Evolutionary conservation across 2,329 filamentous ascomycete species (phyloP).

Genomic region (Neonectria magnoliae): DNA sequence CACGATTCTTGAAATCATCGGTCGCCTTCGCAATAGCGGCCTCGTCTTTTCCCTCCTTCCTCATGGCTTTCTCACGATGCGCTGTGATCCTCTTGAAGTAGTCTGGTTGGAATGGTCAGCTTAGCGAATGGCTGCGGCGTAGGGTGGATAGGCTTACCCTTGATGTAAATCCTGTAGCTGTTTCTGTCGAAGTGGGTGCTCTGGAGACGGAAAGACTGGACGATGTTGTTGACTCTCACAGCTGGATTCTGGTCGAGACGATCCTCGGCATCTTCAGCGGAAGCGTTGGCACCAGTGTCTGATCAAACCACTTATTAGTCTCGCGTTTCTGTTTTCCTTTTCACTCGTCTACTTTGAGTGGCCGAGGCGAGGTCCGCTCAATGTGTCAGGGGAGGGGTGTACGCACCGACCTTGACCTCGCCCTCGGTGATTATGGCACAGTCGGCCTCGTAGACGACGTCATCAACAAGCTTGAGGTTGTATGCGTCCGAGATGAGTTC

Average conservation of each 20-base stretch:
- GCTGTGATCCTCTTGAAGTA: too few relatives aligned
- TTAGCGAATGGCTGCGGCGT: not conserved
- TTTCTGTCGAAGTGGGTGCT: slow-evolving; percentile 88
- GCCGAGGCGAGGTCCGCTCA: not conserved
- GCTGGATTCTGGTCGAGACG: too few relatives aligned
- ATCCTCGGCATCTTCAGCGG: too few relatives aligned
- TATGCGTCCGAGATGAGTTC: slow-evolving; percentile 98
- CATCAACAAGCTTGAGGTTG: slow-evolving; percentile 82
- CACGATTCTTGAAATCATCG: slow-evolving; percentile 82
- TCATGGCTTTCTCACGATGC: too few relatives aligned
- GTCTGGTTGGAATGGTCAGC: not conserved
- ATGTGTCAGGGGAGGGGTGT: not conserved
- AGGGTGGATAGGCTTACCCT: slow-evolving; percentile 66
- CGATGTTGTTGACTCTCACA: slow-evolving; percentile 94
- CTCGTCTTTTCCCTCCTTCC: not conserved
- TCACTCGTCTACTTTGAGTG: not conserved
- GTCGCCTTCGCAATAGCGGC: slow-evolving; percentile 72
- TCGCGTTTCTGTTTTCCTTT: not conserved
- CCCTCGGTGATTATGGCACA: slow-evolving; percentile 89
- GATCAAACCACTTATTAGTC: slow-evolving; percentile 23
- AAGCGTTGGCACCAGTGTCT: slow-evolving; percentile 97
- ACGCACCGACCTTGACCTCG: slow-evolving; percentile 76
- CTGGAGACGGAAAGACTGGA: slow-evolving; percentile 90
- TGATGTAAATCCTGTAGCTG: slow-evolving; percentile 82
- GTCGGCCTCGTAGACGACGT: slow-evolving; percentile 88